Evolutionary conservation across 495 filamentous ascomycete genomes (phyloP), one percentile per base, ranked within the genome.

Genomic region (Platismatia glauca): DNA sequence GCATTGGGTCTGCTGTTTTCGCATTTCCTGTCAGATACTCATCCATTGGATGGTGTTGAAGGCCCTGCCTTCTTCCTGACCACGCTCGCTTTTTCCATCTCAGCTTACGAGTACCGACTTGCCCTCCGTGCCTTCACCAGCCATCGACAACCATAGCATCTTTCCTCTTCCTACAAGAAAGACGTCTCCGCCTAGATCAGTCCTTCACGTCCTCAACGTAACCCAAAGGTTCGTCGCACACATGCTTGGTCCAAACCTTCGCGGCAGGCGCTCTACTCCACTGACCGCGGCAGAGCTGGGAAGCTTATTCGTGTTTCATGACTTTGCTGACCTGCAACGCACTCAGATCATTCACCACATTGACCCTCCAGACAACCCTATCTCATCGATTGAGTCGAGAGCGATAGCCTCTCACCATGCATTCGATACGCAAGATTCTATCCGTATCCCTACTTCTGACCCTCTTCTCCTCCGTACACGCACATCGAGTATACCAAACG

Each of bases 401-500:
- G 46, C 34, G 11, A 24, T 24, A 43, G 16, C 31, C 37, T 29
- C 46, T n/a, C 61, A 59, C 18, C 29, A 69, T 69, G 68, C 58
- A 41, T 46, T 63, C 68, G 34, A 55, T 67, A 20, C 58, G 60
- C 46, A 50, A 53, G 34, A 52, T 69, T 43, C 34, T 64, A 24
- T 61, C 63, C 9, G 52, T 31, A 24, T 43, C 38, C 56, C 18
- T 69, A 29, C 37, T 69, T 48, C 35, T 64, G 22, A 37, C 38
- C 38, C 41, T 67, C 27, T 27, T 53, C 50, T 46, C 59, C 18
- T 57, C 61, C 55, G 27, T 53, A n/a, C 53, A 39, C 7, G 53
- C 65, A 29, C 43, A 57, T 7, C 27, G 15, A 43, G 7, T 16
- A 55, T n/a, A 60, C 55, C 43, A 58, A 52, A 57, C 0, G 6